Conservation (phyloP, 495 filamentous ascomycete genomes). For the Lophiostoma macrostomum region DNA sequence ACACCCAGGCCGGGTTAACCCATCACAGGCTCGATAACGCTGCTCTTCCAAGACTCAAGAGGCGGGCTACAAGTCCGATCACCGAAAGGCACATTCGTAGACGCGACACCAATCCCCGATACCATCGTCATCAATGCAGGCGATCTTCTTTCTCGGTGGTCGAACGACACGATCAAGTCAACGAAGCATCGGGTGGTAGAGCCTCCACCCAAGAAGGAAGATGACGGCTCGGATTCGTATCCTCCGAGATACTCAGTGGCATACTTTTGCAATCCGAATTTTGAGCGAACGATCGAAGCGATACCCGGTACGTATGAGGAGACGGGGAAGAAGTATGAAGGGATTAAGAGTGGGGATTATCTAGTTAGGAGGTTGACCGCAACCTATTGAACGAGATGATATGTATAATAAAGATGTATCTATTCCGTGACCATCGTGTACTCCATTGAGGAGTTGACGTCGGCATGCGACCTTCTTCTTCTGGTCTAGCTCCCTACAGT, state of each 20-base stretch:
- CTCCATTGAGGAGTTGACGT: too few relatives aligned
- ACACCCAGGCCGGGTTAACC: neutral
- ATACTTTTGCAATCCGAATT: slow-evolving; percentile 90
- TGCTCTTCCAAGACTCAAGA: slow-evolving; percentile 81
- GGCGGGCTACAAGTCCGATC: slow-evolving; percentile 84
- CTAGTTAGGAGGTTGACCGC: slow-evolving; percentile 72
- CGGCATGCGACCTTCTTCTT: too few relatives aligned
- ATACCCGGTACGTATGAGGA: slow-evolving; percentile 79
- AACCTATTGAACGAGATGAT: slow-evolving; percentile 47
- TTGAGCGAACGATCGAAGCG: slow-evolving; percentile 71
- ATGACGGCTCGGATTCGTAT: slow-evolving; percentile 46
- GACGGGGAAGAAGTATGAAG: slow-evolving; percentile 71
- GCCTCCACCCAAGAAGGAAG: slow-evolving; percentile 53
- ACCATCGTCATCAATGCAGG: slow-evolving; percentile 91
- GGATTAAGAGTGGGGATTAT: slow-evolving; percentile 78
- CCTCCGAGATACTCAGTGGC: slow-evolving; percentile 68
- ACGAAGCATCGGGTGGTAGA: slow-evolving; percentile 90
- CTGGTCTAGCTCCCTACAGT: too few relatives aligned
- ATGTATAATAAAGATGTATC: too few relatives aligned
- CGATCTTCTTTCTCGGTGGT: slow-evolving; percentile 84
- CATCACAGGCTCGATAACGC: slow-evolving; percentile 61
- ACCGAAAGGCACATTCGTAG: slow-evolving; percentile 72
- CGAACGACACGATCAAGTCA: slow-evolving; percentile 82
- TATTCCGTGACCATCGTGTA: too few relatives aligned
- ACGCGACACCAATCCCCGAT: slow-evolving; percentile 76